A percentile compares a stretch with the other conserved stretches of the same genome.
Conservation (phyloP, 129 eudicot species). For the Artemisia argyi region DNA sequence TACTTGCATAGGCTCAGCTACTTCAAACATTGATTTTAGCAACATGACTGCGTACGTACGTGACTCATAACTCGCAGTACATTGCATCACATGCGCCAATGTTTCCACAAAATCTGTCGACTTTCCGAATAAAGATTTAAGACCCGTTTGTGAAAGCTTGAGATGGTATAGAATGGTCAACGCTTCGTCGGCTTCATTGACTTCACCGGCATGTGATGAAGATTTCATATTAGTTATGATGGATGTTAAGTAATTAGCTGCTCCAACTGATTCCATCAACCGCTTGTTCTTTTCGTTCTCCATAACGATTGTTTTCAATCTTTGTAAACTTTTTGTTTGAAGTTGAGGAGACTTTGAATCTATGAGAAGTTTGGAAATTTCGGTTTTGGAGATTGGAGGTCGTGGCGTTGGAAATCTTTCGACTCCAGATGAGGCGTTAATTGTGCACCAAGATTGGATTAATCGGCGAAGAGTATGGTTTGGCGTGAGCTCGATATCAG, state of each 20-base stretch:
- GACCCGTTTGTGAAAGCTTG: constrained; percentile 38
- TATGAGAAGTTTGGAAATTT: constrained; percentile 48
- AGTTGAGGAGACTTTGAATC: constrained; percentile 38
- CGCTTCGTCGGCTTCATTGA: constrained; percentile 46
- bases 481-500: constrained; percentile 51
- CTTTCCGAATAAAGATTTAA: constrained; percentile 32
- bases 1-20: constrained; percentile 50
- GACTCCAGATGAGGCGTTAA: constrained; percentile 56
- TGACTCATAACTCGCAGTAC: constrained; percentile 46
- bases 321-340: constrained; percentile 35
- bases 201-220: constrained; percentile 25
- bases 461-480: constrained; percentile 62
- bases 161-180: constrained; percentile 44
- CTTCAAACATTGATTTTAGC: constrained; percentile 48
- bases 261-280: constrained; percentile 53
- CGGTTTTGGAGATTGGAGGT: constrained; percentile 38
- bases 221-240: constrained; percentile 18
- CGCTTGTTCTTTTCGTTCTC: constrained; percentile 50
- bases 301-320: constrained; percentile 45
- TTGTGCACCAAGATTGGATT: constrained; percentile 76
- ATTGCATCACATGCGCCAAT: constrained; percentile 42
- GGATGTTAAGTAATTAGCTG: constrained; percentile 31
- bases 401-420: constrained; percentile 63
- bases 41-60: constrained; percentile 57
- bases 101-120: constrained; percentile 34